Evolutionary conservation across 257 asterid genomes (phyloP), one percentile per base, ranked within the genome.

Genomic region (Solanum dulcamara): DNA sequence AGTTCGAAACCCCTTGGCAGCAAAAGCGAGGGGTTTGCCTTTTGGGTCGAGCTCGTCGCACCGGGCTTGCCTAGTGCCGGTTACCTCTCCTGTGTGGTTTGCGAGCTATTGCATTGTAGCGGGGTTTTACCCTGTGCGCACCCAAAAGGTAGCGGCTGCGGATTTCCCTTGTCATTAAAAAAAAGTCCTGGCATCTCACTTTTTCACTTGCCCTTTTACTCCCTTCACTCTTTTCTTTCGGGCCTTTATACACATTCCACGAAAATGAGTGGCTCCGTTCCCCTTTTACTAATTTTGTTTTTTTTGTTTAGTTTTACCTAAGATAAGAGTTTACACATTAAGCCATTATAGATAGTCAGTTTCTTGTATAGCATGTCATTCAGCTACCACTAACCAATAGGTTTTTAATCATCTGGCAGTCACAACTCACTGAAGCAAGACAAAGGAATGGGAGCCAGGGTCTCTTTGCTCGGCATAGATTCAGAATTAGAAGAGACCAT

Each of bases 401-500:
- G 30, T 32, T 67, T 44, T 67, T 40, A 64, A 85, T 85, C 51
- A 85, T 86, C 59, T 57, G 75, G 84, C 97, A 97, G 99, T 91
- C 98, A 35, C 98, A 95, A 88, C 94, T 97, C 38, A 91, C 93
- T 66, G 88, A 92, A 48, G 91, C 86, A 88, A 93, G 91, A 88
- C 95, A 88, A 84, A 91, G 95, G 84, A 85, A 88, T 28, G 86
- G 90, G 33, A 87, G 92, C 84, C 95, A 93, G 86, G 86, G 90
- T 83, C 88, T 92, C 83, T 88, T 89, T 85, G 80, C 95, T 17
- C 91, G 97, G 90, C 93, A 88, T 87, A 92, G 96, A 88, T 90
- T 97, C 87, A 95, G 93, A 91, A 94, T 97, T 85, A 92, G 98
- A 91, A 93, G 99, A 89, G 94, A 92, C 90, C 97, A 90, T 79